Percentiles rank a stretch among this genome's conserved stretches.
Conservation (phyloP, 2,329 filamentous ascomycete species). For the Paecilomyces sp. region DNA sequence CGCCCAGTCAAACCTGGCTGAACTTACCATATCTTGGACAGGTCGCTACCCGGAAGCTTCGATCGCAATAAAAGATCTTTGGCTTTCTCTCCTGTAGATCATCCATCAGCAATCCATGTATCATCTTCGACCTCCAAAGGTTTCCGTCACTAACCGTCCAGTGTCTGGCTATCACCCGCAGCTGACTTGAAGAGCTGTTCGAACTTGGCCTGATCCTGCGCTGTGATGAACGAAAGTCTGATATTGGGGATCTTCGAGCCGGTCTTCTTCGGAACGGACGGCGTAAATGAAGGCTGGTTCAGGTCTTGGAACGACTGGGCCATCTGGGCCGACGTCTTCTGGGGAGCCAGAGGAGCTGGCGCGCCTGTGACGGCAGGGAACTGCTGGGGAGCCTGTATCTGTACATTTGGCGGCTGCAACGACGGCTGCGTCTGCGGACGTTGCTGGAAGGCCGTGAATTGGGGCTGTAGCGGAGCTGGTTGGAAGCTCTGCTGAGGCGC, state of each 20-base stretch:
- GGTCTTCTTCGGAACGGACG: conserved; percentile 54
- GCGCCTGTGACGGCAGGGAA: conserved; percentile 39
- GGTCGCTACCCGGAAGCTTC: conserved; percentile 73
- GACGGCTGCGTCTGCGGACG: conserved; percentile 29
- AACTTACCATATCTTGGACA: conserved; percentile 84
- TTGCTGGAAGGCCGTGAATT: conserved; percentile 48
- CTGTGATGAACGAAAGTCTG: conserved; percentile 90
- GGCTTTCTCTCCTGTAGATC: conserved; percentile 63
- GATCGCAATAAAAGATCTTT: conserved; percentile 83
- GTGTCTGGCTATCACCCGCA: conserved; percentile 72
- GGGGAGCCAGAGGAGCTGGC: conserved; percentile 47
- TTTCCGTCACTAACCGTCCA: conserved; percentile 56
- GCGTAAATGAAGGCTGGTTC: conserved; percentile 47
- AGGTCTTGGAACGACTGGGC: conserved; percentile 53
- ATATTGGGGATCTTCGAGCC: conserved; percentile 85
- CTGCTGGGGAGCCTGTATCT: conserved; percentile 21
- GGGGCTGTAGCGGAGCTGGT: conserved; percentile 48
- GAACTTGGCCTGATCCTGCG: conserved; percentile 90
- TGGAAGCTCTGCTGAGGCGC: conserved; percentile 13
- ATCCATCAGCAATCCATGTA: conserved; percentile 9
- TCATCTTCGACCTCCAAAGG: neutral
- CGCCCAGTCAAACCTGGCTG: neutral
- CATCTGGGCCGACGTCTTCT: conserved; percentile 57
- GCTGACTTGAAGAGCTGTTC: conserved; percentile 97
- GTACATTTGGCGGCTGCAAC: conserved; percentile 22